phyloP scores from a whole-genome alignment of 2,329 filamentous ascomycete genomes.

The Leptographium procerum region DNA sequence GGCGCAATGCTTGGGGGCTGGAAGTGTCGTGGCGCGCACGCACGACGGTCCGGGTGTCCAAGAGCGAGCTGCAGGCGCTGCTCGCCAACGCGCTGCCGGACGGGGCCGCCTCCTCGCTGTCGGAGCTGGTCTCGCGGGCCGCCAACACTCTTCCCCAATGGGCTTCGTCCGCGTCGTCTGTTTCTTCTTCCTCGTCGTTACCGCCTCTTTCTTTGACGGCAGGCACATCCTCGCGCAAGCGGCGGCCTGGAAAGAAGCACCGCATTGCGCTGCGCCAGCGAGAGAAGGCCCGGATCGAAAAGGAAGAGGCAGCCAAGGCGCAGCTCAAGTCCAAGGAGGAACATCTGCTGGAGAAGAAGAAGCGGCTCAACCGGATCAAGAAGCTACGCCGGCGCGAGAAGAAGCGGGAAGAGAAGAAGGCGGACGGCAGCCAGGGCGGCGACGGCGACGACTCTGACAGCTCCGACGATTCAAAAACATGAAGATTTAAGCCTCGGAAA shows the following conservation, averaged over 20 bases:
- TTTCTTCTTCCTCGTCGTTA: background rate
- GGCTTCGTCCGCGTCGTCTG: constrained; percentile 7
- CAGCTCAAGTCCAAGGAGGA: constrained; percentile 40
- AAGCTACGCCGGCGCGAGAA: constrained; percentile 48
- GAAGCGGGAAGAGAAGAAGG: constrained; percentile 27
- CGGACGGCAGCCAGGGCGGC: background rate
- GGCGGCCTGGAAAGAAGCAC: constrained; percentile 45
- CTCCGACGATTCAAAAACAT: background rate
- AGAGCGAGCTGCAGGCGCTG: constrained; percentile 9
- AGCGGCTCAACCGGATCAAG: constrained; percentile 47
- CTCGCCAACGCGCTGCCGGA: constrained; percentile 8
- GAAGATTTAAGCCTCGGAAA: no score
- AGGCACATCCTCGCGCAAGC: constrained; percentile 18
- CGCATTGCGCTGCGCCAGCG: constrained; percentile 39
- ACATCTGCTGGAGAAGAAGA: constrained; percentile 48
- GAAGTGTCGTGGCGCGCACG: constrained; percentile 49
- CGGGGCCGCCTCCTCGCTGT: background rate
- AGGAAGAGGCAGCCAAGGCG: constrained; percentile 26
- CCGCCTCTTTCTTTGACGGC: background rate
- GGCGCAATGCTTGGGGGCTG: constrained; percentile 40
- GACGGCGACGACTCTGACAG: background rate
- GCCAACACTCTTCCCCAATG: constrained; percentile 8
- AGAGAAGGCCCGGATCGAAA: constrained; percentile 29
- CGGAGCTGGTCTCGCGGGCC: background rate
- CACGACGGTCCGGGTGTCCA: constrained; percentile 27